Conservation (phyloP, 2,329 filamentous ascomycete genomes). For the Fusarium pilosicola region DNA sequence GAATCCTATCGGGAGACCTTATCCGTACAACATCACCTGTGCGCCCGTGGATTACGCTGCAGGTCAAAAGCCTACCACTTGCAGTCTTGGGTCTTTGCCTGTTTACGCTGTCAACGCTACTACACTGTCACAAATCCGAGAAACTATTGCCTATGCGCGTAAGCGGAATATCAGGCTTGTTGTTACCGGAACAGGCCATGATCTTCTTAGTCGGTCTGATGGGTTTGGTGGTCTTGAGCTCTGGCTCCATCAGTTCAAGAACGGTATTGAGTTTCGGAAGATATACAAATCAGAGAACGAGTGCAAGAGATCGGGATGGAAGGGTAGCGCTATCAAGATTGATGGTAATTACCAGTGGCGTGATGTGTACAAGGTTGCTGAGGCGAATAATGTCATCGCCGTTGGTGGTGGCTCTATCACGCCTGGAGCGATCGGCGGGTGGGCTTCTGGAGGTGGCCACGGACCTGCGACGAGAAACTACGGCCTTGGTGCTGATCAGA, state of each 20-base stretch:
- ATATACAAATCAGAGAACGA: background rate
- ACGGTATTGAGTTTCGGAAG: conserved; percentile 4
- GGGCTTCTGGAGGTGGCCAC: conserved; percentile 26
- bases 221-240: conserved; percentile 27
- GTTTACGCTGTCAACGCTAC: conserved; percentile 28
- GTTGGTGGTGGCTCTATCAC: conserved; percentile 28
- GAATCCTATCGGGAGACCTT: conserved; percentile 29
- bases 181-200: conserved; percentile 24
- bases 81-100: conserved; percentile 21
- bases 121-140: background rate
- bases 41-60: conserved; percentile 20
- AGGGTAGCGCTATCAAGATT: conserved; percentile 17
- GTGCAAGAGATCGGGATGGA: conserved; percentile 12
- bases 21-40: conserved; percentile 34
- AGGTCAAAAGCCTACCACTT: conserved; percentile 16
- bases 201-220: conserved; percentile 26
- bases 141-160: conserved; percentile 6
- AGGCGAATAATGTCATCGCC: conserved; percentile 22
- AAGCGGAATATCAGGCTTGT: conserved; percentile 14
- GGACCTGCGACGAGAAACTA: conserved; percentile 31
- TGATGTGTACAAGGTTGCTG: conserved; percentile 25
- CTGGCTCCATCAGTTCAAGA: conserved; percentile 30
- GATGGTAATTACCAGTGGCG: conserved; percentile 30
- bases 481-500: conserved; percentile 26
- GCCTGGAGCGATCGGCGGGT: conserved; percentile 27